Evolutionary conservation across 1,139 yeast genomes (phyloP), one percentile per base, ranked within the genome.

Genomic region (Pichia sp.): DNA sequence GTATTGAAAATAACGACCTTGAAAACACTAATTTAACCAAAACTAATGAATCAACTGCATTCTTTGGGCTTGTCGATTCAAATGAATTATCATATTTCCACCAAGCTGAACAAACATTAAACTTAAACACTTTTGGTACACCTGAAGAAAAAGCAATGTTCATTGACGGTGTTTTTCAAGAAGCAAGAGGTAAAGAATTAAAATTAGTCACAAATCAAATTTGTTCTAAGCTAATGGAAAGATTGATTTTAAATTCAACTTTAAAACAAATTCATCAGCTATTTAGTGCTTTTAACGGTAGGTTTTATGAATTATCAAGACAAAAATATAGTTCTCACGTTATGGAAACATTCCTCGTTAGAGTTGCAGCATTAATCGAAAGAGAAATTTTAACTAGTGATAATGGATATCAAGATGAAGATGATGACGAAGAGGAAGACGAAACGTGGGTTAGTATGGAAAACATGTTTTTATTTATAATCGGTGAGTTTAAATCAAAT

Each of bases 241-340:
- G 97, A 62, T 69, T 92, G 53, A 77, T 90, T n/a, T 67, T 86
- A 43, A 70, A 73, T 34, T 84, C 90, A 16, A 72, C 75, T 37
- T 83, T 80, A 53, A 69, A 67, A 18, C 95, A 89, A 63, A 67
- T 88, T 53, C 78, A 82, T 63, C 65, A 70, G 37, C 66, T 90
- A 1, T 85, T 85, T 64, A 74, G 73, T 50, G 79, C 81, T 6
- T 84, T 89, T 59, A 72, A 73, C 42, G 87, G 84, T 15, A 85
- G 85, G 58, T 85, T 86, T 60, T 79, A 76, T 26, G 78, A 85
- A n/a, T 71, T 90, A 52, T 78, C 94, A 2, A 82, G 80, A 58
- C 97, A 92, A 61, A 89, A 90, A 63, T 92, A 88, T 64, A 82
- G 97, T 1, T 90, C 97, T 0, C 98, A 92, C 65, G 95, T 94